Evolutionary conservation across 73 alveolate genomes (phyloP).

Genomic region (Tetrahymena borealis): DNA sequence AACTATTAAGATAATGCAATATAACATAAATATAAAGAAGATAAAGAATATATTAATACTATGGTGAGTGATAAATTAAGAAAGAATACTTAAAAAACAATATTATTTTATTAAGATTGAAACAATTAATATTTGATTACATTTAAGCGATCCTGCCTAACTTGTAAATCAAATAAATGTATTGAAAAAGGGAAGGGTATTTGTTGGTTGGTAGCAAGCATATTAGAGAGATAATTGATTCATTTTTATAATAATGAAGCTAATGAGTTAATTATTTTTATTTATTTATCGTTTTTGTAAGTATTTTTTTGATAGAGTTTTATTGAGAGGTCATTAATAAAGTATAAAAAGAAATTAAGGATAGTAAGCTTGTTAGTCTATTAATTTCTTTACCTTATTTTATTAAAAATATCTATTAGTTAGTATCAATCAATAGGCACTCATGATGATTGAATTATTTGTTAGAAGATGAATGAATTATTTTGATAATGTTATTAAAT

Average conservation of each 20-base stretch:
- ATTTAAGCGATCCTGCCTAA: not conserved
- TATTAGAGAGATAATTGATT: no score
- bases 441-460: not conserved
- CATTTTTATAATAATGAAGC: no score
- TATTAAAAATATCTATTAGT: no score
- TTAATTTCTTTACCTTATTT: no score
- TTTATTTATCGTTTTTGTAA: no score
- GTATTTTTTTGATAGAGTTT: no score
- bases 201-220: not conserved
- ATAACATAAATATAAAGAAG: not conserved
- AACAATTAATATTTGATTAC: not conserved
- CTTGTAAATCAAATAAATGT: not conserved
- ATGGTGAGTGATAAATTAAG: not conserved
- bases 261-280: no score
- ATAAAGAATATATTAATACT: not conserved
- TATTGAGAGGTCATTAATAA: no score
- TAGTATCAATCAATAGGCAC: no score
- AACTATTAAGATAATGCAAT: not conserved
- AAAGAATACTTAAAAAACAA: not conserved
- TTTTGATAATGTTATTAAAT: not conserved
- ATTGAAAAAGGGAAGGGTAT: not conserved
- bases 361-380: no score
- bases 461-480: not conserved
- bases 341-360: no score
- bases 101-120: not conserved